These are phyloP conservation scores for Tremellales sp. DNA, from an alignment of 1,284 basidiomycete species.

Conservation along the genomic window DNA sequence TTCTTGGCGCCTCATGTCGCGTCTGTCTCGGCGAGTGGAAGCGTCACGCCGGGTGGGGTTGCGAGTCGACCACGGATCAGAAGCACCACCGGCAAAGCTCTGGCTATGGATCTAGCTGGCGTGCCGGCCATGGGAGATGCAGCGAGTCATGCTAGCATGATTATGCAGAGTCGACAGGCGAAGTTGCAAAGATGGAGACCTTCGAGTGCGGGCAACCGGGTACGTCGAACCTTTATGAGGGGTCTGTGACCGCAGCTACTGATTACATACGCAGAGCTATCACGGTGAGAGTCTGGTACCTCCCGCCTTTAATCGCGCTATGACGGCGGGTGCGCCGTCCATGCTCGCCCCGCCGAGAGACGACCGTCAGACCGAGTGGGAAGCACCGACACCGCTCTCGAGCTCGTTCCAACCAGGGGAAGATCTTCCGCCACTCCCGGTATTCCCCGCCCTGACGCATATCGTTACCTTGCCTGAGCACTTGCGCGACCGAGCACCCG, in stretches of 20 bases:
- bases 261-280: slow-evolving; percentile 1
- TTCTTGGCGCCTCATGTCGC: slow-evolving; percentile 7
- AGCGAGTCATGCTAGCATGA: slow-evolving; percentile 53
- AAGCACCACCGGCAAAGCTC: slow-evolving; percentile 12
- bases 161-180: slow-evolving; percentile 54
- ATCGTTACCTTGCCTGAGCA: not conserved
- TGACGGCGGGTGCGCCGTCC: slow-evolving; percentile 30
- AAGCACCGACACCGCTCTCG: slow-evolving; percentile 7
- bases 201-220: slow-evolving; percentile 22
- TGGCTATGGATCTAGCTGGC: slow-evolving; percentile 39
- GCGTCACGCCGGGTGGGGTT: slow-evolving; percentile 17
- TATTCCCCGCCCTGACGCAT: not conserved
- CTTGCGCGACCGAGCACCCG: not conserved
- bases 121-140: slow-evolving; percentile 49
- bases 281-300: slow-evolving; percentile 16
- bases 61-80: slow-evolving; percentile 6
- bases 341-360: slow-evolving; percentile 26
- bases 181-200: slow-evolving; percentile 55
- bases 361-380: slow-evolving; percentile 27
- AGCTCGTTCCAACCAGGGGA: slow-evolving; percentile 24
- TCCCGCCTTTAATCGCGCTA: slow-evolving; percentile 31
- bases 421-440: slow-evolving; percentile 24
- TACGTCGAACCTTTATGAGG: slow-evolving; percentile 13
- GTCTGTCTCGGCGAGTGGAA: slow-evolving; percentile 8
- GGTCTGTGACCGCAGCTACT: not conserved